Base-by-base conservation (phyloP, 2,329 filamentous ascomycete genomes). In the Thelonectria blattea region DNA sequence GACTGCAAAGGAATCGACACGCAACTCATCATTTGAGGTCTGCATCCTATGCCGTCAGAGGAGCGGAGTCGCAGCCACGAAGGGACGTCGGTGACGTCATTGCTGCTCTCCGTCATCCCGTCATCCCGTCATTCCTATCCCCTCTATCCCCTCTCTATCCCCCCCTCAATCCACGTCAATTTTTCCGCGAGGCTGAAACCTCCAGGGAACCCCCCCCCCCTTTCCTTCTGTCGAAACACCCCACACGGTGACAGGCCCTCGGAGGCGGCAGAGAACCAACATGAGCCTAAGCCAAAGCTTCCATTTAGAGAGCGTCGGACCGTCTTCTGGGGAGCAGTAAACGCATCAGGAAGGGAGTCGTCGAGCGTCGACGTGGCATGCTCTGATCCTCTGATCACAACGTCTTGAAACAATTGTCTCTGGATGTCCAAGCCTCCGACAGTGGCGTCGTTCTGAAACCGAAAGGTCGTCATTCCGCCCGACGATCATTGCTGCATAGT, bases 101-200 rank as follows among this genome's bases (percentile, higher is more conserved):
- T 54, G 47, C 52, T 41, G 22, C 56, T 67, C 27, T 63, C 52
- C 51, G 55, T 57, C 52, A 64, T 67, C 54, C 56, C 27, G 27
- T 30, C 27, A 10, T 9, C 27, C 27, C 27, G 5, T 30, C 27
- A 7, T 7, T 24, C 27, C 27, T 7, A 7, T 30, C 27, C 5
- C 8, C 27, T 30, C 27, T 10, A 24, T 30, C 27, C 2, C 8
- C 27, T 30, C 27, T 30, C 27, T 10, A 30, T 30, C 27, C 27
- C 27, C 27, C 8, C 27, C 22, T 60, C 60, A 5, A 37, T 37
- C 67, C 65, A 65, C 62, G 62, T 70, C 67, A 62, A 65, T 68
- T 59, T 62, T 66, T 43, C 64, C 57, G 70, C 57, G 67, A 70
- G 67, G 67, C 67, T 69, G 67, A 69, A 69, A 69, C 67, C 41